Percentiles rank a stretch among this genome's conserved stretches.
phyloP scores from a whole-genome alignment of 2,329 filamentous ascomycete genomes.

The Ophiocordyceps unilateralis region DNA sequence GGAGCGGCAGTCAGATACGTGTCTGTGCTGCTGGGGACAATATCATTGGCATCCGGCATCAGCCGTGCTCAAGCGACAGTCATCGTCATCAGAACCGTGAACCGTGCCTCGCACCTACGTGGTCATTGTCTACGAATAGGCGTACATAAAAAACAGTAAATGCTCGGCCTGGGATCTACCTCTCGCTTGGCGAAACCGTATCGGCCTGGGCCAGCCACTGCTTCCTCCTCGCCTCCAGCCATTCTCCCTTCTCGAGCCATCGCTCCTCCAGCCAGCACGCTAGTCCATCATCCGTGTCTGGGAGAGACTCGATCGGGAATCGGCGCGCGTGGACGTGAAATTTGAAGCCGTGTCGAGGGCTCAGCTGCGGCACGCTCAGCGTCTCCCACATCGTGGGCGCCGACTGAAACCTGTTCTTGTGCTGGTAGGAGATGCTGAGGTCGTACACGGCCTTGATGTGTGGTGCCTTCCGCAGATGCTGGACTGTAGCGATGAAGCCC shows the following conservation, averaged over 20 bases:
- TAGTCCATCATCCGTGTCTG: conserved; percentile 27
- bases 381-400: conserved; percentile 37
- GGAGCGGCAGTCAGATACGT: no score
- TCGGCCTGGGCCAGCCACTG: conserved; percentile 4
- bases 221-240: conserved; percentile 20
- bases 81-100: not conserved
- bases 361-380: conserved; percentile 23
- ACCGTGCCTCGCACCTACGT: not conserved
- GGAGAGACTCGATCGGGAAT: conserved; percentile 30
- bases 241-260: conserved; percentile 36
- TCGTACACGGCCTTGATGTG: conserved; percentile 39
- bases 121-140: not conserved
- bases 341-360: conserved; percentile 20
- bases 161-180: no score
- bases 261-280: conserved; percentile 33
- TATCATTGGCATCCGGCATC: not conserved
- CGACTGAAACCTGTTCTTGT: conserved; percentile 22
- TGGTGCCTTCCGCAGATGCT: conserved; percentile 31
- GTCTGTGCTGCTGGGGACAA: not conserved
- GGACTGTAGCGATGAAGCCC: conserved; percentile 42
- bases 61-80: not conserved
- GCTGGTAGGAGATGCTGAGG: conserved; percentile 35
- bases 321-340: conserved; percentile 33
- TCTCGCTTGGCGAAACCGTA: not conserved
- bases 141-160: no score